phyloP scores from a whole-genome alignment of 202 grass and related monocot species.

The Miscanthus sacchariflorus region DNA sequence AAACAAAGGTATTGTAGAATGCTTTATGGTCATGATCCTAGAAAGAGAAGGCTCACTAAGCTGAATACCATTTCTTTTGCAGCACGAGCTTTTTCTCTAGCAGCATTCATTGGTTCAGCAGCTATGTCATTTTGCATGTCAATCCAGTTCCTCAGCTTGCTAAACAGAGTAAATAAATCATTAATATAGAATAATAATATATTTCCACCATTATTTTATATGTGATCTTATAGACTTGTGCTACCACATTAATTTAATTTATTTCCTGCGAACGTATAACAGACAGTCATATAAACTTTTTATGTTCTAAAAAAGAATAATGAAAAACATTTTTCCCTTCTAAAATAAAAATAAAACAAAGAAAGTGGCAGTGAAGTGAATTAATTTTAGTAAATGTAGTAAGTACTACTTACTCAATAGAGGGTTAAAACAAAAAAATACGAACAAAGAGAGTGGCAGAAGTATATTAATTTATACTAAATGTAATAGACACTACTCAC shows the following conservation, averaged over 20 bases:
- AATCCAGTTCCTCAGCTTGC: conserved; percentile 58
- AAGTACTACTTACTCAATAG: neutral
- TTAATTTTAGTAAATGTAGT: conserved; percentile 32
- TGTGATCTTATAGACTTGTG: neutral
- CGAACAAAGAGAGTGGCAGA: conserved; percentile 6
- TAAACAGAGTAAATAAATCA: conserved; percentile 34
- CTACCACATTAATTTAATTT: neutral
- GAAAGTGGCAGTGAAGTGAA: conserved; percentile 22
- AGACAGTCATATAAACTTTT: conserved; percentile 7
- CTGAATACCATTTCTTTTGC: conserved; percentile 52
- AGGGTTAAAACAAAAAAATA: conserved; percentile 21
- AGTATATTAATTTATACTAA: conserved; percentile 42
- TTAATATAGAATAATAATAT: conserved; percentile 38
- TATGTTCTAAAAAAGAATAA: conserved; percentile 35
- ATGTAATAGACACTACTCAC: conserved; percentile 53
- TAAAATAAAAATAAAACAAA: conserved; percentile 27
- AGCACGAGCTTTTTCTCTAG: conserved; percentile 45
- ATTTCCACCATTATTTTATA: neutral
- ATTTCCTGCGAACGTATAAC: neutral
- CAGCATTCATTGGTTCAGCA: conserved; percentile 45
- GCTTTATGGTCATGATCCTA: conserved; percentile 15
- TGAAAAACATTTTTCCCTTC: conserved; percentile 19
- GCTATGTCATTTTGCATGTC: conserved; percentile 40
- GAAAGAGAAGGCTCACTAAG: conserved; percentile 7
- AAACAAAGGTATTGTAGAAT: conserved; percentile 28